Evolutionary conservation across 2,329 filamentous ascomycete species (phyloP), one percentile per base, ranked within the genome.

Genomic region (Xylariaceae sp.): DNA sequence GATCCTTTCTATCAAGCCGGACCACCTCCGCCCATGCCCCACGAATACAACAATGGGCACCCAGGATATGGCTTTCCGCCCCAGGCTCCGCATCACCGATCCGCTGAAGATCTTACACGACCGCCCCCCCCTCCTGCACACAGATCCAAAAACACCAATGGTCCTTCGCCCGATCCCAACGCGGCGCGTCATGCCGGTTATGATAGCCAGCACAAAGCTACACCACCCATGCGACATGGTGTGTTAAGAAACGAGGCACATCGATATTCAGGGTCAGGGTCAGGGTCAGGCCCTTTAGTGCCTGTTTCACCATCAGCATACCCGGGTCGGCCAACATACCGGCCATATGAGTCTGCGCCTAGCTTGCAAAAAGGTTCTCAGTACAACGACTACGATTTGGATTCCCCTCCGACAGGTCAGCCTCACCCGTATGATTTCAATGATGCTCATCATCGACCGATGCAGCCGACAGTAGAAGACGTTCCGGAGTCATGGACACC

Each of bases 401-500:
- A 71, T 37, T 71, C 75, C 56, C 68, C 73, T 1, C 66, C 75
- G 1, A 71, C 73, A 1, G 74, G 76, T 1, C 76, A 78, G 47
- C 79, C 83, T 56, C 75, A 79, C 56, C 80, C 82, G 0, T 81
- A 82, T 58, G 82, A 86, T 61, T 68, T 72, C 34, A 79, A 76
- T 65, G 80, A 80, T 56, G 67, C 72, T 44, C 78, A 78, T 47
- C 74, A 76, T 66, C 76, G 77, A 59, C 78, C 80, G 0, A 80
- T 84, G 81, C 84, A 86, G 65, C 83, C 81, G 2, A 86, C 81
- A 5, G 84, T 85, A 4, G 86, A 88, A 68, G 85, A 88, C 63
- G 83, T 80, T 4, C 84, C 85, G 3, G 83, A 86, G 53, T 80
- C 81, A 1, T 73, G 71, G 71, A 73, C 70, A 9, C 71, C 71